Percentiles rank a stretch among this genome's conserved stretches.
Conservation (phyloP, 2,329 filamentous ascomycete species). For the Beauveria sp. region DNA sequence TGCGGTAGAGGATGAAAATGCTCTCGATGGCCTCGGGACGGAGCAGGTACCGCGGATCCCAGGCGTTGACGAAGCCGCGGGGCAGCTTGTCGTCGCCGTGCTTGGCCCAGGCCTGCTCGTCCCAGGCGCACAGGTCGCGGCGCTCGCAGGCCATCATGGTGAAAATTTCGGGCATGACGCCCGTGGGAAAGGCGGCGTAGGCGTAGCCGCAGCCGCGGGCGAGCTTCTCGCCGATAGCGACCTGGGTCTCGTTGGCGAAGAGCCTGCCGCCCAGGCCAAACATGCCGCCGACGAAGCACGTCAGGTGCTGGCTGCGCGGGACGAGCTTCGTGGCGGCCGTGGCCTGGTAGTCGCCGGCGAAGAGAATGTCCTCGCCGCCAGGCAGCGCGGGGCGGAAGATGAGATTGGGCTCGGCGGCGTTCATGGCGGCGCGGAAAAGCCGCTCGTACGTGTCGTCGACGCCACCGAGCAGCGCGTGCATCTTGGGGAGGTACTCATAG, state of each 20-base stretch:
- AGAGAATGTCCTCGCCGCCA: conserved; percentile 49
- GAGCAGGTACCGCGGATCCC: conserved; percentile 54
- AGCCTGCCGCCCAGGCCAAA: conserved; percentile 54
- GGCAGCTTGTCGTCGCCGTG: conserved; percentile 29
- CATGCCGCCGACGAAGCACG: conserved; percentile 60
- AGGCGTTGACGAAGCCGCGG: conserved; percentile 47
- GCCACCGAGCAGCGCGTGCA: conserved; percentile 60
- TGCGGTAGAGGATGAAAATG: conserved; percentile 69
- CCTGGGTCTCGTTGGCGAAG: conserved; percentile 41
- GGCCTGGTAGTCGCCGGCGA: conserved; percentile 33
- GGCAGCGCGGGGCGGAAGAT: conserved; percentile 61
- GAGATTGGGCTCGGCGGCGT: conserved; percentile 50
- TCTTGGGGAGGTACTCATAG: conserved; percentile 59
- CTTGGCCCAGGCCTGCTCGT: conserved; percentile 22
- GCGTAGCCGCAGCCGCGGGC: conserved; percentile 57
- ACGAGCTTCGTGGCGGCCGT: conserved; percentile 20
- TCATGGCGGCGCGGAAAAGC: conserved; percentile 39
- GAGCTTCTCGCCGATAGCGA: conserved; percentile 49
- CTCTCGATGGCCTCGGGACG: conserved; percentile 75
- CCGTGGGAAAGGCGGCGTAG: conserved; percentile 48
- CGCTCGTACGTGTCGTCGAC: conserved; percentile 28
- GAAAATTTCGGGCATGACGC: conserved; percentile 56
- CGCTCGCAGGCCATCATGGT: conserved; percentile 19
- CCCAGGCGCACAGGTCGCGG: conserved; percentile 24
- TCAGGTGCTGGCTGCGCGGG: conserved; percentile 44